These are phyloP conservation scores for Trichoderma pleuroti DNA, from an alignment of 2,329 filamentous ascomycete genomes.

Conservation along the genomic window DNA sequence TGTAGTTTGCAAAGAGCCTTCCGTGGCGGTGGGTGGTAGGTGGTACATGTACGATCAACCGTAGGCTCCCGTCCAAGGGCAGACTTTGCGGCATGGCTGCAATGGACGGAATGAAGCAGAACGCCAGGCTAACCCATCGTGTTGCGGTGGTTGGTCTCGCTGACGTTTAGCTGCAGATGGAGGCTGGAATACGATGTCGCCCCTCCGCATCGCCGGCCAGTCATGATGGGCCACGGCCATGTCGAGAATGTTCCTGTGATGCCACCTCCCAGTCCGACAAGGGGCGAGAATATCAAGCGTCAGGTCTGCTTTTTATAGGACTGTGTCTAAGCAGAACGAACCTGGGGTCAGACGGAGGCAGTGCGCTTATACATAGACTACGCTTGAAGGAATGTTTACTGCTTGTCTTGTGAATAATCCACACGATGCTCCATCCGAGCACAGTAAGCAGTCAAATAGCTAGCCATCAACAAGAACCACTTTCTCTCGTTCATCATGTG, in stretches of 20 bases:
- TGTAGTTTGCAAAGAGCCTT: not conserved
- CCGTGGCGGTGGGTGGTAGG: no score
- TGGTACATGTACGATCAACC: not conserved
- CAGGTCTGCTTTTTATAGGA: not conserved
- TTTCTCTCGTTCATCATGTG: not conserved
- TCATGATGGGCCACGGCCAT: not conserved
- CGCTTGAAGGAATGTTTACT: not conserved
- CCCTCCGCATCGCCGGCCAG: not conserved
- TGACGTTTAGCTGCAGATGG: slow-evolving; percentile 5
- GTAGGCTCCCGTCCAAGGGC: not conserved
- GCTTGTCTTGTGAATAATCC: not conserved
- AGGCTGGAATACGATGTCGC: slow-evolving; percentile 1
- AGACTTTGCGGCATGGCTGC: not conserved
- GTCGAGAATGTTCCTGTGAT: not conserved
- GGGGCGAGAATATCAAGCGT: not conserved
- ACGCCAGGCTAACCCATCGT: not conserved
- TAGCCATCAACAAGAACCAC: not conserved
- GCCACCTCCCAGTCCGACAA: not conserved
- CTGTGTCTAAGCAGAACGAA: not conserved
- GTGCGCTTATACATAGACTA: not conserved
- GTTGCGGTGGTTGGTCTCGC: not conserved
- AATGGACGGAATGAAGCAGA: not conserved
- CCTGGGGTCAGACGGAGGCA: not conserved
- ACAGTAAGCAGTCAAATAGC: not conserved
- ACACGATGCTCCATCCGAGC: not conserved